phyloP scores from a whole-genome alignment of 352 stramenopile genomes.

The Phytophthora nicotianae region DNA sequence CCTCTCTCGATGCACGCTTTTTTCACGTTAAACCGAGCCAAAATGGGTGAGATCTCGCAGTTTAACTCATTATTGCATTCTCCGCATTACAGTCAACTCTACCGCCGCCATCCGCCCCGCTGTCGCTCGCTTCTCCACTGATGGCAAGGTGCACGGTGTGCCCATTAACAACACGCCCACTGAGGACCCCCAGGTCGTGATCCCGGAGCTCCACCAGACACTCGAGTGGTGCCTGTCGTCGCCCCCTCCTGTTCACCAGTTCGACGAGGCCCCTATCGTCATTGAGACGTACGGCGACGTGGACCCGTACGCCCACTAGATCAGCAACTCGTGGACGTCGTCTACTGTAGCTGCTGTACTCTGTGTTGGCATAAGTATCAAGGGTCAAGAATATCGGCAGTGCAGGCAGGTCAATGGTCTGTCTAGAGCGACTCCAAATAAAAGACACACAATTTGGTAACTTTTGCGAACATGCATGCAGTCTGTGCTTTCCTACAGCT shows the following conservation, averaged over 20 bases:
- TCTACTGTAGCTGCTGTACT: slow-evolving; percentile 14
- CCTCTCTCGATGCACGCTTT: slow-evolving; percentile 2
- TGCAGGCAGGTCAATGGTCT: neutral
- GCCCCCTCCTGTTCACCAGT: slow-evolving; percentile 89
- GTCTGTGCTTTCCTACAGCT: neutral
- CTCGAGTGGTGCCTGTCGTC: slow-evolving; percentile 87
- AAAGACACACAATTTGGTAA: slow-evolving; percentile 36
- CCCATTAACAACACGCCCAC: slow-evolving; percentile 45
- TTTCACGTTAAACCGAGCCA: neutral
- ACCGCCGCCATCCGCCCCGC: slow-evolving; percentile 57
- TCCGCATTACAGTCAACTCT: slow-evolving; percentile 47
- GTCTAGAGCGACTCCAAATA: slow-evolving; percentile 13
- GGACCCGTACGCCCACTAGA: slow-evolving; percentile 83
- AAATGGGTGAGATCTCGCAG: slow-evolving; percentile 3
- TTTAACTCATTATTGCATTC: slow-evolving; percentile 10
- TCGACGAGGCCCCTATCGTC: slow-evolving; percentile 87
- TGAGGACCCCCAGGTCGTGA: slow-evolving; percentile 78
- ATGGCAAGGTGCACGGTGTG: slow-evolving; percentile 40
- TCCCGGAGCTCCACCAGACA: slow-evolving; percentile 82
- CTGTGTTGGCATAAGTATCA: slow-evolving; percentile 37
- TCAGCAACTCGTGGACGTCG: slow-evolving; percentile 7
- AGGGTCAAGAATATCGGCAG: slow-evolving; percentile 17
- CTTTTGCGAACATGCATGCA: slow-evolving; percentile 34
- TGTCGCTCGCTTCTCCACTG: slow-evolving; percentile 59
- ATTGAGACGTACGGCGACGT: slow-evolving; percentile 89